Evolutionary conservation across 2,329 filamentous ascomycete genomes (phyloP), one percentile per base, ranked within the genome.

Genomic region (Diaporthe ilicicola): DNA sequence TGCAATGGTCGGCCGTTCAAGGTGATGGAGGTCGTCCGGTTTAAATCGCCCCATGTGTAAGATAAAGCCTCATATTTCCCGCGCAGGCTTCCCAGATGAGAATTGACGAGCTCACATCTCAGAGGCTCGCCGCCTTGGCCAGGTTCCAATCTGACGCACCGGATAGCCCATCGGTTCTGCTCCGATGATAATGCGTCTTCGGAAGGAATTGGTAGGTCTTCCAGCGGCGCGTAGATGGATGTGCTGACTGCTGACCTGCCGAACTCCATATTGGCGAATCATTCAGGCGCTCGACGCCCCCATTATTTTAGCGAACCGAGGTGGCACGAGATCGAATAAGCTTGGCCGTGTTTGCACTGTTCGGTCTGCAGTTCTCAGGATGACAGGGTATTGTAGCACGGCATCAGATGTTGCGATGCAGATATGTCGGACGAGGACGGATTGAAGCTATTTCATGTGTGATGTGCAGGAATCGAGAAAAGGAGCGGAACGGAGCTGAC

Each of bases 31-130:
- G n/a, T 12, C 44, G 22, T 64, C 2, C 17, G 12, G 29, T 19
- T 37, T 12, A n/a, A 34, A 9, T 37, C 44, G 17, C 59, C 59
- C 59, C 59, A 64, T 0, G 59, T 64, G 44, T 64, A 64, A 9
- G 59, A 64, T 29, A 64, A 50, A 19, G 59, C 59, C n/a, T 64
- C 59, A 22, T 64, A 64, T 17, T 64, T 64, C 1, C 59, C 59
- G 3, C 59, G 42, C 59, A 50, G 32, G 19, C 10, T 34, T 3
- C 15, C 42, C 59, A 64, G 22, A 19, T 64, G 59, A 4, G 44
- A 64, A n/a, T 32, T 50, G 1, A 64, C 59, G 7, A 64, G 59
- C n/a, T 64, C 42, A 15, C 59, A 64, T 9, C 59, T 64, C 13
- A 64, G 29, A 37, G 59, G 42, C 29, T 64, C 59, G 17, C 19